Evolutionary conservation across 768 basidiomycete genomes (phyloP).

Genomic region (Tylopilus cervinicoccineus): DNA sequence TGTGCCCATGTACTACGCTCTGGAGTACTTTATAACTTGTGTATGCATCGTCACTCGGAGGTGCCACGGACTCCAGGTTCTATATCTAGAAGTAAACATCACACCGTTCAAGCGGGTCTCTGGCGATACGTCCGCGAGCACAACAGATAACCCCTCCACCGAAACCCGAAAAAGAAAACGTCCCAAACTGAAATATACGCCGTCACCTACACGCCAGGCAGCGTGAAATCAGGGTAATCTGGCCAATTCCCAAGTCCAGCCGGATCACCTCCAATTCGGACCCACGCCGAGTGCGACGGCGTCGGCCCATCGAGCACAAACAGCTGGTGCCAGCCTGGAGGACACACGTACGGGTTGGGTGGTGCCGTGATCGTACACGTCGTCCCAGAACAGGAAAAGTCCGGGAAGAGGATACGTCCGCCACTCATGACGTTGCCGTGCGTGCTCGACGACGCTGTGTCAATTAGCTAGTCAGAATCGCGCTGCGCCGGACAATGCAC

Average conservation of each 20-base stretch:
- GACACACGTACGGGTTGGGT: slow-evolving; percentile 55
- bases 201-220: slow-evolving; percentile 52
- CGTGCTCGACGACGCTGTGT: slow-evolving; percentile 62
- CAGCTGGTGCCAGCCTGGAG: slow-evolving; percentile 75
- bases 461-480: too few relatives aligned
- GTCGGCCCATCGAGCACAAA: slow-evolving; percentile 77
- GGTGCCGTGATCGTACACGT: slow-evolving; percentile 76
- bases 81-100: too few relatives aligned
- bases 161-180: too few relatives aligned
- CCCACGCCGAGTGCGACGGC: slow-evolving; percentile 72
- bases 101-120: too few relatives aligned
- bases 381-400: slow-evolving; percentile 63
- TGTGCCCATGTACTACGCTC: too few relatives aligned
- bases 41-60: too few relatives aligned
- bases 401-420: slow-evolving; percentile 66
- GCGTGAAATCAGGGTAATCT: slow-evolving; percentile 58
- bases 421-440: slow-evolving; percentile 76
- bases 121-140: too few relatives aligned
- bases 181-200: too few relatives aligned
- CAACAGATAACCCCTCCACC: too few relatives aligned
- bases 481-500: too few relatives aligned
- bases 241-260: slow-evolving; percentile 71
- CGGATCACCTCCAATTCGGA: slow-evolving; percentile 79
- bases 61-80: too few relatives aligned
- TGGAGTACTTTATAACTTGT: too few relatives aligned